Evolutionary conservation across 139 green algal species (phyloP).

Genomic region (Desmodesmus armatus): DNA sequence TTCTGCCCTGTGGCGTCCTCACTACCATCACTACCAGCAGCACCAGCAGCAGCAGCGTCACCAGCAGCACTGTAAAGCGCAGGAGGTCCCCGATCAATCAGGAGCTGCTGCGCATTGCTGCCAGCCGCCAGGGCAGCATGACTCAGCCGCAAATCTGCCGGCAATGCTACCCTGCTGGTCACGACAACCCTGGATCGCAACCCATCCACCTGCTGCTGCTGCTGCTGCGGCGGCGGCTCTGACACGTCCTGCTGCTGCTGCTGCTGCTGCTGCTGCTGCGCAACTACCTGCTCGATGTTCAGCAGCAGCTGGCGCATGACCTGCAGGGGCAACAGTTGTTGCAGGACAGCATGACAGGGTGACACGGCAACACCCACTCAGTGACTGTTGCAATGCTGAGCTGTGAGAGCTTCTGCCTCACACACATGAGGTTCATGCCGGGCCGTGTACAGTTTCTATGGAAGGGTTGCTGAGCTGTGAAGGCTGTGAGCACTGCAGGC

Average conservation of each 20-base stretch:
- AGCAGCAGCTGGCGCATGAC: background rate
- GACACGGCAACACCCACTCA: no score
- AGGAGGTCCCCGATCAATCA: slow-evolving; percentile 5
- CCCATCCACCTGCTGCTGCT: background rate
- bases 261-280: background rate
- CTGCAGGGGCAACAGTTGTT: background rate
- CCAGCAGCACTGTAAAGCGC: slow-evolving; percentile 1
- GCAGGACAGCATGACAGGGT: background rate
- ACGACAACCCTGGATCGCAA: background rate
- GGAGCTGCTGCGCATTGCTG: slow-evolving; percentile 2
- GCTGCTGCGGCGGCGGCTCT: background rate
- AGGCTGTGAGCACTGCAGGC: background rate
- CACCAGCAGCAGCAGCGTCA: background rate
- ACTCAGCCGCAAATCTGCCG: background rate
- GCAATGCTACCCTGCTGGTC: background rate
- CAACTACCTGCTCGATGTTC: background rate
- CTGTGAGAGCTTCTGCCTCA: no score
- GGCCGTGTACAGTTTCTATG: no score
- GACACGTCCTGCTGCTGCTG: slow-evolving; percentile 17
- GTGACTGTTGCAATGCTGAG: no score
- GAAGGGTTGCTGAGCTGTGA: background rate
- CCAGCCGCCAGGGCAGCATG: background rate
- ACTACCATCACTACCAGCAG: background rate
- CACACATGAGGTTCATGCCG: no score
- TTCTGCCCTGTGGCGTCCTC: background rate